These are phyloP conservation scores for Geotrichum macrosporum DNA, from an alignment of 1,139 yeast species.

Conservation along the genomic window DNA sequence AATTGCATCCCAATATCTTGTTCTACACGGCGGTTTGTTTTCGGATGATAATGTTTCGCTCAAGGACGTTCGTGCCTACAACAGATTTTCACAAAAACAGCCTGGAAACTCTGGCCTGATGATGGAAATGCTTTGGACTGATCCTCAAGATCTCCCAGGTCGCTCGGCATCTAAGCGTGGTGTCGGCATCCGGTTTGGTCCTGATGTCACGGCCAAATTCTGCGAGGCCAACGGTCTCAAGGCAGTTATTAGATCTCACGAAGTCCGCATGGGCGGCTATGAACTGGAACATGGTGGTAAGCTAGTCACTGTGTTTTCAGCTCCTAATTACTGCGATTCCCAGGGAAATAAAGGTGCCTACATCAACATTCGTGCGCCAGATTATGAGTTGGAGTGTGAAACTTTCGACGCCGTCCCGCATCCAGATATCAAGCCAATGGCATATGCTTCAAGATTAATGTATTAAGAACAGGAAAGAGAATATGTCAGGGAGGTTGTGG, in stretches of 20 bases:
- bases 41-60: slow-evolving; percentile 69
- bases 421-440: slow-evolving; percentile 94
- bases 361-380: slow-evolving; percentile 59
- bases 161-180: slow-evolving; percentile 91
- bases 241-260: slow-evolving; percentile 89
- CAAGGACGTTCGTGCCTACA: slow-evolving; percentile 66
- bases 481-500: not conserved
- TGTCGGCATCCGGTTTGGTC: slow-evolving; percentile 93
- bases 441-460: slow-evolving; percentile 55
- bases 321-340: slow-evolving; percentile 94
- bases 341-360: slow-evolving; percentile 91
- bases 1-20: slow-evolving; percentile 64
- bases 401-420: slow-evolving; percentile 80
- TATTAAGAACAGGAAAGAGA: slow-evolving; percentile 22
- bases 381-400: slow-evolving; percentile 51
- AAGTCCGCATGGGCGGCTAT: slow-evolving; percentile 88
- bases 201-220: slow-evolving; percentile 81
- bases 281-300: slow-evolving; percentile 82
- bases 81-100: slow-evolving; percentile 64
- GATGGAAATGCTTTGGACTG: slow-evolving; percentile 98
- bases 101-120: slow-evolving; percentile 90
- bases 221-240: slow-evolving; percentile 65
- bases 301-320: slow-evolving; percentile 88
- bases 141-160: slow-evolving; percentile 78
- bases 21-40: slow-evolving; percentile 95